Percentiles rank a stretch among this genome's conserved stretches.
phyloP scores from a whole-genome alignment of 345 rosid species.

The Kandelia obovata region DNA sequence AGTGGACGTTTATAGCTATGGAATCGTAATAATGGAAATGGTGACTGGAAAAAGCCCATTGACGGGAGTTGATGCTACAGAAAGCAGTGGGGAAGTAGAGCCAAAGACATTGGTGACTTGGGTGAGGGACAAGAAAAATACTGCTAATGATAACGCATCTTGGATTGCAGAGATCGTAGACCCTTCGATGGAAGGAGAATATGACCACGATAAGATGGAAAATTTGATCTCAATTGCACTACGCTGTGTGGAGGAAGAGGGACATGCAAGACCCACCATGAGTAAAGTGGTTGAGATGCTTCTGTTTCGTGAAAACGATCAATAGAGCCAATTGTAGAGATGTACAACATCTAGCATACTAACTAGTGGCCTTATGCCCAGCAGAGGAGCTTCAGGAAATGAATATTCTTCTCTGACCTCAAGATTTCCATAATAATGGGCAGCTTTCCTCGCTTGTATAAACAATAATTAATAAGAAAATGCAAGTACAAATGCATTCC shows the following conservation, averaged over 20 bases:
- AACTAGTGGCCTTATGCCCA: too few species aligned
- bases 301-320: too few species aligned
- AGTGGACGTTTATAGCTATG: constrained; percentile 21
- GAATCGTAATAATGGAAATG: constrained; percentile 21
- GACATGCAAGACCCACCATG: constrained; percentile 26
- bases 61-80: not conserved
- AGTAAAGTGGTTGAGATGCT: constrained; percentile 30
- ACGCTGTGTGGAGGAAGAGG: constrained; percentile 21
- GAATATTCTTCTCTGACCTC: too few species aligned
- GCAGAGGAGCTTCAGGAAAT: too few species aligned
- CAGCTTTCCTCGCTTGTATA: too few species aligned
- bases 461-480: too few species aligned
- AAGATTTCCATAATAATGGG: too few species aligned
- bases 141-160: not conserved
- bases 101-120: constrained; percentile 2
- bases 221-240: not conserved
- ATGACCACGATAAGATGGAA: not conserved
- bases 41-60: constrained; percentile 21
- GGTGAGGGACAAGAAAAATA: not conserved
- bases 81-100: constrained; percentile 30
- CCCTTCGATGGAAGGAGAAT: not conserved
- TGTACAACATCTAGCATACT: too few species aligned
- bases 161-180: not conserved
- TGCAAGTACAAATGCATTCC: too few species aligned
- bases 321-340: too few species aligned